Evolutionary conservation across 73 alveolate species (phyloP), one percentile per base, ranked within the genome.

Genomic region (Strombidium stylifer): DNA sequence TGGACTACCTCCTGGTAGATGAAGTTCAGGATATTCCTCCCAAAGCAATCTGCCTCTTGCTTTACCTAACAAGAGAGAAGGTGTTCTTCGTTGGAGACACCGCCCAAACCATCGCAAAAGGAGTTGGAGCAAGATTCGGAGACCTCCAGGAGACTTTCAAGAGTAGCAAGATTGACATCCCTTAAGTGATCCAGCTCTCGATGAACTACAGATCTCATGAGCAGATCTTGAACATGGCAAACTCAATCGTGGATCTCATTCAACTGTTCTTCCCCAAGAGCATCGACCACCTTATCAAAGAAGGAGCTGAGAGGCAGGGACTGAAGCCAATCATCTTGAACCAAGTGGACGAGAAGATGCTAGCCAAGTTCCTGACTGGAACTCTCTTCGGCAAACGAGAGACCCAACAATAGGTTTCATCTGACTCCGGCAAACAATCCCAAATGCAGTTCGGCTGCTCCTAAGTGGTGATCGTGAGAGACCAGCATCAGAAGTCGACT

Each of bases 31-130:
- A 91, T 39, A 52, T 91, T 14, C 73, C 98, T 11, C 86, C 75
- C 25, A 82, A 85, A 26, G 65, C 93, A 14, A 55, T 91, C 26
- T 39, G 45, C 8, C 55, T 87, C 15, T 51, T 91, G 12, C 56
- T 88, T 25, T 41, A 56, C 24, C 67, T 87, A 0, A 83, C 93
- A 1, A 69, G 85, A 37, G 52, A 62, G 37, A 89, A 83, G n/a
- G 73, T 91, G 8, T 82, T 91, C 75, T 87, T 91, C 59, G 69
- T 91, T 23, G 98, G 98, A 40, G 98, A 91, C 44, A 87, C 98
- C 31, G 96, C 98, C 23, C 74, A 91, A 36, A 91, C 92, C 16
- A 87, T 91, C 10, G 98, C 98, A 10, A 86, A 73, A 73, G 98
- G 98, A 18, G 98, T 91, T 27, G 96, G 96, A 14, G 87, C 91